Evolutionary conservation across 2,329 filamentous ascomycete genomes (phyloP).

Genomic region (Daldinia eschscholtzii): DNA sequence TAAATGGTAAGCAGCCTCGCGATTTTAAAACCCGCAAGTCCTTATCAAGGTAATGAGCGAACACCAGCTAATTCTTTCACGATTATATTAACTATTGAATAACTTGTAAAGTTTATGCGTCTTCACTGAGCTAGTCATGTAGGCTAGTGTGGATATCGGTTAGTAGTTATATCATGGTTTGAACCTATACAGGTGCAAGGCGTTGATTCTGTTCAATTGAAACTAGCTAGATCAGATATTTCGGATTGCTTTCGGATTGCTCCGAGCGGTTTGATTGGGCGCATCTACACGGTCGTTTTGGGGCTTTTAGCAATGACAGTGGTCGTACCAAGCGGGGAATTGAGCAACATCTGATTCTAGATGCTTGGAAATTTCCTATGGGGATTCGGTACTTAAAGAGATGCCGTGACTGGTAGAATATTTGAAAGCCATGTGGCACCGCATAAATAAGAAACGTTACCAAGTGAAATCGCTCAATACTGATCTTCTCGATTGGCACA

Average conservation of each 20-base stretch:
- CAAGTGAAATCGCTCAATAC: background rate
- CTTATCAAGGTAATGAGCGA: too few relatives aligned
- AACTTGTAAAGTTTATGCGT: too few relatives aligned
- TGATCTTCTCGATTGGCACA: slow-evolving; percentile 20
- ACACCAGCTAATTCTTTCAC: too few relatives aligned
- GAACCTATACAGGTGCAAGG: too few relatives aligned
- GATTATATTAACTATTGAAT: too few relatives aligned
- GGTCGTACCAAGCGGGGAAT: background rate
- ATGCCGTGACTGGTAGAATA: background rate
- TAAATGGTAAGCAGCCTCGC: too few relatives aligned
- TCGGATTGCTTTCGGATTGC: background rate
- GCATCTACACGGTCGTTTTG: background rate
- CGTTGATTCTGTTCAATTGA: too few relatives aligned
- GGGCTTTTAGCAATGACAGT: slow-evolving; percentile 1
- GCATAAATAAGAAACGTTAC: background rate
- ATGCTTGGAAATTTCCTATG: background rate
- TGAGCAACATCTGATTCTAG: background rate
- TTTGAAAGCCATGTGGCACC: background rate
- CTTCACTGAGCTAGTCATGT: too few relatives aligned
- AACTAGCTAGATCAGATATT: too few relatives aligned
- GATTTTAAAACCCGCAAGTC: too few relatives aligned
- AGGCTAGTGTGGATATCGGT: too few relatives aligned
- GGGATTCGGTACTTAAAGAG: slow-evolving; percentile 8
- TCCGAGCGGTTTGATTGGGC: slow-evolving; percentile 23
- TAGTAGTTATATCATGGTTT: too few relatives aligned